Evolutionary conservation across 2,329 filamentous ascomycete species (phyloP), one percentile per base, ranked within the genome.

Genomic region (Colletotrichum paranaense): DNA sequence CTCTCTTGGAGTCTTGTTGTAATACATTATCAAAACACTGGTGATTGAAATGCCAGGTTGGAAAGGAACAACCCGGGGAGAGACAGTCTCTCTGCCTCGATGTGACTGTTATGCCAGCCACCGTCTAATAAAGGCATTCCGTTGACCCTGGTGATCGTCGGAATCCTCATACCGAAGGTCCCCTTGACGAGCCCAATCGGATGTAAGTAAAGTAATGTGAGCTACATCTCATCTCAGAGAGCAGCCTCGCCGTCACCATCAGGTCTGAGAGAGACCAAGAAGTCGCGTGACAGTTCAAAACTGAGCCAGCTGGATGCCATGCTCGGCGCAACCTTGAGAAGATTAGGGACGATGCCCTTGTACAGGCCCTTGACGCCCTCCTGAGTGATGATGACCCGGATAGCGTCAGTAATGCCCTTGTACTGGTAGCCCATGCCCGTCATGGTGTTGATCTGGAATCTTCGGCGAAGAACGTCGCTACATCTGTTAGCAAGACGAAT

Each of bases 361-460:
- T 98, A 99, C 56, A 99, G 85, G 63, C 97, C 97, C 73, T 88
- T 88, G 67, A 96, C 52, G 35, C 97, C 97, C 84, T 99, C 97
- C 78, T 97, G 92, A 59, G 89, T 84, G 67, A 98, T 82, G 78
- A 99, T 99, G 63, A 94, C 91, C 64, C 87, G 90, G 75, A 99
- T 86, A 4, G 97, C 97, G 80, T 98, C 95, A 75, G 91, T 88
- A 56, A 99, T 92, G 7, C 92, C 93, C 79, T 94, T 95, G 86
- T 99, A 99, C 81, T 96, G 91, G 84, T 98, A 98, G 63, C 97
- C 97, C 92, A 99, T 96, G 64, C 97, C 97, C 60, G 94, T 95
- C 97, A 99, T 99, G 67, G 97, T 98, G 84, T 99, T 99, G 85
- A 99, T 97, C 81, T 99, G 97, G 82, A 99, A 99, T 63, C 97